These are phyloP conservation scores for Chalaropsis thielavioides DNA, from an alignment of 2,329 filamentous ascomycete species.

Conservation along the genomic window DNA sequence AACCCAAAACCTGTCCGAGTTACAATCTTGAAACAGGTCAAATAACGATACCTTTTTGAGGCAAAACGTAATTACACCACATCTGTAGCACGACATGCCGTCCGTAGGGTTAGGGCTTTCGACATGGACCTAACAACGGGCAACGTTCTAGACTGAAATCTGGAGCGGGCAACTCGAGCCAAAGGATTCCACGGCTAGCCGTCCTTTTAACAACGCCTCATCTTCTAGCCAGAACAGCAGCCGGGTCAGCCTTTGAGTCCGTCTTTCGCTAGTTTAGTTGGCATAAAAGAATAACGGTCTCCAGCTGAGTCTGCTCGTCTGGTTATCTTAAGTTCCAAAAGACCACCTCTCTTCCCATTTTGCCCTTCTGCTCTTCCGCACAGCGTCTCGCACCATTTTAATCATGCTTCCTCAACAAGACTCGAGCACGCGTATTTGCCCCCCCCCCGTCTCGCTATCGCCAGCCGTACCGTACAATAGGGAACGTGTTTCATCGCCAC, in stretches of 20 bases:
- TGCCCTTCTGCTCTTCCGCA: neutral
- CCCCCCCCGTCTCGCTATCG: neutral
- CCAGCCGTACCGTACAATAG: neutral
- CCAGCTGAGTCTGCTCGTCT: neutral
- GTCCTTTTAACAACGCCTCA: neutral
- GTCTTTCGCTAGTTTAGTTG: neutral
- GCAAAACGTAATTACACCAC: neutral
- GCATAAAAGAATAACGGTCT: neutral
- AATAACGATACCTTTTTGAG: neutral
- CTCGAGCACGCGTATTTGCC: neutral
- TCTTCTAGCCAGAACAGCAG: too few species aligned
- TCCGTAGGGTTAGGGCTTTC: neutral
- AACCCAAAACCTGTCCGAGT: neutral
- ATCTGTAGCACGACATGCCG: neutral
- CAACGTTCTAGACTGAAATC: neutral
- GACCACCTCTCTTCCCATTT: neutral
- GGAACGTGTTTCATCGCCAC: neutral
- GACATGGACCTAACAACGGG: neutral
- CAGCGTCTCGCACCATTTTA: neutral
- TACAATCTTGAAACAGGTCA: constrained; percentile 5
- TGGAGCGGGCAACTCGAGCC: neutral
- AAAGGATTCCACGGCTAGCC: neutral
- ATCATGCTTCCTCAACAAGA: neutral
- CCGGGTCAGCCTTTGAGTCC: neutral
- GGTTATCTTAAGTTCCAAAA: neutral